Evolutionary conservation across 202 grass and related monocot species (phyloP).

Genomic region (Elaeis oleifera): DNA sequence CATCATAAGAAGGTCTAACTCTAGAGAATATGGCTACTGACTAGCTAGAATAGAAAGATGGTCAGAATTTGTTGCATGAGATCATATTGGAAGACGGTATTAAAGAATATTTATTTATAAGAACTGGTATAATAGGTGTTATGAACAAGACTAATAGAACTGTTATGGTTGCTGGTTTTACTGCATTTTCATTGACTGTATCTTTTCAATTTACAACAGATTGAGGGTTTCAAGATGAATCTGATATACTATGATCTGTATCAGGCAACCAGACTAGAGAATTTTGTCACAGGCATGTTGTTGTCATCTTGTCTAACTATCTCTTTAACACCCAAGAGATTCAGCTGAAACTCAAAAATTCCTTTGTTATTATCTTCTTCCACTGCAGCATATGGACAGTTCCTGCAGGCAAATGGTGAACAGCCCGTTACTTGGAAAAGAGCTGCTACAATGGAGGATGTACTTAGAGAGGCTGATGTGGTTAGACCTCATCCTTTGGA

Average conservation of each 20-base stretch:
- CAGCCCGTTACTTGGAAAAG: constrained; percentile 79
- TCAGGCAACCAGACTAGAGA: constrained; percentile 79
- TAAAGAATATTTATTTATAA: too few species aligned
- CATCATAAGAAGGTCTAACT: too few species aligned
- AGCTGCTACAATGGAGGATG: constrained; percentile 87
- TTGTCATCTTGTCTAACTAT: neutral
- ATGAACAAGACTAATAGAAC: too few species aligned
- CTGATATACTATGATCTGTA: constrained; percentile 91
- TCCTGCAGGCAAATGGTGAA: constrained; percentile 83
- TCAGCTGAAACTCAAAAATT: too few species aligned
- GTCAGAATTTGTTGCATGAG: too few species aligned
- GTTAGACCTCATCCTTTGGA: constrained; percentile 27
- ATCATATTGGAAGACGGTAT: too few species aligned
- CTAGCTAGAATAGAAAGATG: too few species aligned
- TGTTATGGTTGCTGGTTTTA: neutral
- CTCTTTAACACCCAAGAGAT: too few species aligned
- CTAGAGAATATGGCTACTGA: too few species aligned
- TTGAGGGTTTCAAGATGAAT: constrained; percentile 96
- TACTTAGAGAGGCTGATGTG: constrained; percentile 84
- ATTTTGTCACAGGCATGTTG: constrained; percentile 78
- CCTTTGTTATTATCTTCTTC: neutral
- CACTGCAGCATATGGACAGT: constrained; percentile 57
- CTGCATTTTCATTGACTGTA: neutral
- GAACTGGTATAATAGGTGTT: too few species aligned
- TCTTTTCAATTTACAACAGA: constrained; percentile 21